A percentile compares a stretch with the other conserved stretches of the same genome.
Evolutionary conservation across 495 filamentous ascomycete species (phyloP).

Genomic region (Stereocaulon alpinum): DNA sequence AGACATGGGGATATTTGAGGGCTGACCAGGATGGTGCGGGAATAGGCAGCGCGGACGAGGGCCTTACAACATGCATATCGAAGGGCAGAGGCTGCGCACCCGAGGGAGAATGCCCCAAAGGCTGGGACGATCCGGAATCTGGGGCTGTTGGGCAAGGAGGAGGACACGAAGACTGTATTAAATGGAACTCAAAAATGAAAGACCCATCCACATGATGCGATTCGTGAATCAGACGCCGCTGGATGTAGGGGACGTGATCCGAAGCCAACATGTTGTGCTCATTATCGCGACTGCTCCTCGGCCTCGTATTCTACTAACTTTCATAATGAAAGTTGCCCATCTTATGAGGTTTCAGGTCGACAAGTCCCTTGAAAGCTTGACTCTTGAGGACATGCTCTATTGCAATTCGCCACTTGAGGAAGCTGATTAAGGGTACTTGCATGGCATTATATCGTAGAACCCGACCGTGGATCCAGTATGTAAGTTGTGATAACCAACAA

Average conservation of each 20-base stretch:
- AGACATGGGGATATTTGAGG: constrained; percentile 5
- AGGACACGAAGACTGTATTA: constrained; percentile 60
- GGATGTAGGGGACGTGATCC: neutral
- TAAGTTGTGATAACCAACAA: no score
- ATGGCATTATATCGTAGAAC: no score
- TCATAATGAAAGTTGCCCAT: no score
- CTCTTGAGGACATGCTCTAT: no score
- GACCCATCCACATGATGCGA: neutral
- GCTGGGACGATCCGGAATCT: constrained; percentile 75
- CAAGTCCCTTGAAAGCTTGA: no score
- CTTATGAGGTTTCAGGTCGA: no score
- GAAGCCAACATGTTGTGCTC: no score
- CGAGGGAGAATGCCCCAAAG: constrained; percentile 63
- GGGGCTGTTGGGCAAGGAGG: constrained; percentile 70
- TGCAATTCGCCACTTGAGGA: no score
- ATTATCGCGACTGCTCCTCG: no score
- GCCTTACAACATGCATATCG: constrained; percentile 80
- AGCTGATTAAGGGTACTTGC: no score
- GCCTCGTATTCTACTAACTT: no score
- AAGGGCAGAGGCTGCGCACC: constrained; percentile 62
- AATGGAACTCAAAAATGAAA: constrained; percentile 16
- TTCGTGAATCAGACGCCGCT: neutral
- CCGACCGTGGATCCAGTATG: no score
- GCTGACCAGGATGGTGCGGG: constrained; percentile 7
- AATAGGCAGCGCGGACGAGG: constrained; percentile 64